Percentiles rank a stretch among this genome's conserved stretches.
Conservation (phyloP, 2,329 filamentous ascomycete species). For the Cercospora sp. region DNA sequence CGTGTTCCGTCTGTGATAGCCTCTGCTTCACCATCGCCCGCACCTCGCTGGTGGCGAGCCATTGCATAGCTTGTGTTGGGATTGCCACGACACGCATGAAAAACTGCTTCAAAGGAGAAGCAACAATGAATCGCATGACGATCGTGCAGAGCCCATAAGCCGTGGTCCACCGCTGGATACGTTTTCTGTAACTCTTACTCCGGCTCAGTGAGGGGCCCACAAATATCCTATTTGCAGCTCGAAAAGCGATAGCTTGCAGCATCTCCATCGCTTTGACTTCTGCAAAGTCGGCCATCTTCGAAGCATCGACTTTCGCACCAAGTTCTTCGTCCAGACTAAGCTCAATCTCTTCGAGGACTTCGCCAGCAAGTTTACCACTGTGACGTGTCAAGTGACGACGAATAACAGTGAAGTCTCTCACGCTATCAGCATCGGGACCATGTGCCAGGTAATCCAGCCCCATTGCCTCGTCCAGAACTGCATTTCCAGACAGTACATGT, state of each 20-base stretch:
- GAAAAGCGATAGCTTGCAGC: slow-evolving; percentile 21
- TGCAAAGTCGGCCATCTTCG: neutral
- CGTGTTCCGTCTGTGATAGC: neutral
- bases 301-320: neutral
- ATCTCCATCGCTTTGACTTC: slow-evolving; percentile 18
- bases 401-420: slow-evolving; percentile 23
- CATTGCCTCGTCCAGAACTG: slow-evolving; percentile 12
- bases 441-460: slow-evolving; percentile 18
- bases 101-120: neutral
- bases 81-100: slow-evolving; percentile 11
- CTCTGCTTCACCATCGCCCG: neutral
- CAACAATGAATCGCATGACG: slow-evolving; percentile 13
- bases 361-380: slow-evolving; percentile 11
- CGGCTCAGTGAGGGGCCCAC: slow-evolving; percentile 22
- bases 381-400: slow-evolving; percentile 24
- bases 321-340: slow-evolving; percentile 14
- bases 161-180: slow-evolving; percentile 17
- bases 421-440: slow-evolving; percentile 13
- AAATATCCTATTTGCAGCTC: slow-evolving; percentile 25
- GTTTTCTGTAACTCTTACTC: slow-evolving; percentile 11
- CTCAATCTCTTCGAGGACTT: slow-evolving; percentile 22
- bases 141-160: slow-evolving; percentile 16
- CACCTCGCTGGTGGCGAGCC: slow-evolving; percentile 4
- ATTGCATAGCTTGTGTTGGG: slow-evolving; percentile 10
- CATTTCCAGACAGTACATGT: slow-evolving; percentile 15